Conservation (phyloP, 352 stramenopile species). For the Phytophthora rubi region DNA sequence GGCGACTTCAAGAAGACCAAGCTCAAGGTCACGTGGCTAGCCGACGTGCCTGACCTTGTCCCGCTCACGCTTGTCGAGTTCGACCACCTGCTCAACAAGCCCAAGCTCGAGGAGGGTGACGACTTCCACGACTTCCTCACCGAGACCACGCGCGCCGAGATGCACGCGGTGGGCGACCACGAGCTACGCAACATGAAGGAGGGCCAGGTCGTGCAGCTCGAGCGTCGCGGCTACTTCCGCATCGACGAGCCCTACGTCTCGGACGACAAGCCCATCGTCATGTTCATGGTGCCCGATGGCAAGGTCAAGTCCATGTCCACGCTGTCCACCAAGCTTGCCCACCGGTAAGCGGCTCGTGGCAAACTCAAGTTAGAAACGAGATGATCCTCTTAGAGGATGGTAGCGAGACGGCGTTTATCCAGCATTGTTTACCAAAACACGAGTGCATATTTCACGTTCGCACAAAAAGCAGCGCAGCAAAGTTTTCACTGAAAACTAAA, state of each 20-base stretch:
- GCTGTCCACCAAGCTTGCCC: constrained; percentile 86
- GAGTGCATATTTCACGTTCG: too few relatives aligned
- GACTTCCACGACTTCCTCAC: constrained; percentile 98
- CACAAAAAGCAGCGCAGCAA: too few relatives aligned
- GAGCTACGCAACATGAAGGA: constrained; percentile 94
- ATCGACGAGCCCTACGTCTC: constrained; percentile 86
- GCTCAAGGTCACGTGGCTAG: constrained; percentile 97
- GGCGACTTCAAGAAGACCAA: constrained; percentile 96
- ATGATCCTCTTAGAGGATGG: constrained; percentile 15
- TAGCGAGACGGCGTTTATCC: constrained; percentile 3
- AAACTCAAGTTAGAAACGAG: constrained; percentile 12
- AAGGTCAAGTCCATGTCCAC: constrained; percentile 93
- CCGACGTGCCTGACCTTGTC: constrained; percentile 89
- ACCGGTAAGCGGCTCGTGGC: constrained; percentile 54
- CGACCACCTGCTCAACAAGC: constrained; percentile 98
- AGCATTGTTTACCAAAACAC: constrained; percentile 5
- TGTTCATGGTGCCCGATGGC: constrained; percentile 99
- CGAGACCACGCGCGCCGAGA: constrained; percentile 93
- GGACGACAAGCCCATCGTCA: constrained; percentile 90
- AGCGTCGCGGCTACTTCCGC: constrained; percentile 98
- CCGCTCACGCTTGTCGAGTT: constrained; percentile 96
- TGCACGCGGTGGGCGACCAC: constrained; percentile 95
- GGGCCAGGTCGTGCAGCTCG: constrained; percentile 98
- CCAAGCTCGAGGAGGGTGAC: constrained; percentile 98
- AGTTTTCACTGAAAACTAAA: too few relatives aligned